These are phyloP conservation scores for Auricularia cornea DNA, from an alignment of 768 basidiomycete genomes.

Conservation along the genomic window DNA sequence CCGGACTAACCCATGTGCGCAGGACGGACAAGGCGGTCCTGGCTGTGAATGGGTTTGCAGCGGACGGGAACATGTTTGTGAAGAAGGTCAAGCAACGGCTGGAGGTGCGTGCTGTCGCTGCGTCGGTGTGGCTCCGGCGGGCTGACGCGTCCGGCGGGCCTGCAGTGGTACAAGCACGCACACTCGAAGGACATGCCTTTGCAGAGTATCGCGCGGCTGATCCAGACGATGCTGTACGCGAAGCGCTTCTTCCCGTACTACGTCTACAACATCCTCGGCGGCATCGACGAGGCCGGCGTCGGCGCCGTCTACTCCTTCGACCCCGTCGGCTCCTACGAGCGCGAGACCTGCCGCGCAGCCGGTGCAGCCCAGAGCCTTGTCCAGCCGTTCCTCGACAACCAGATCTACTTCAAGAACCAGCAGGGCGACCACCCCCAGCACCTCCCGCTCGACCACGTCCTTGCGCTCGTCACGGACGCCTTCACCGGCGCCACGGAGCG, in stretches of 20 bases:
- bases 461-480: slow-evolving; percentile 86
- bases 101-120: slow-evolving; percentile 51
- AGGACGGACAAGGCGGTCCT: slow-evolving; percentile 91
- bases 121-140: neutral
- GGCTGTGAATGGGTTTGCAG: slow-evolving; percentile 94
- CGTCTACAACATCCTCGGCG: slow-evolving; percentile 92
- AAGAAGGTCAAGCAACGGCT: slow-evolving; percentile 92
- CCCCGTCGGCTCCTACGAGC: slow-evolving; percentile 96
- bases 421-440: slow-evolving; percentile 70
- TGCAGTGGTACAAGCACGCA: slow-evolving; percentile 96
- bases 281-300: slow-evolving; percentile 93
- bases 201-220: slow-evolving; percentile 91
- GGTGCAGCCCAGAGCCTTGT: slow-evolving; percentile 91
- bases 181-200: slow-evolving; percentile 98
- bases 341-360: slow-evolving; percentile 92
- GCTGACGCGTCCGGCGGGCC: neutral
- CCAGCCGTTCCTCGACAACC: slow-evolving; percentile 97
- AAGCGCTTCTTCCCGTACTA: slow-evolving; percentile 98
- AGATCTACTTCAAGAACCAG: slow-evolving; percentile 99
- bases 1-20: slow-evolving; percentile 9
- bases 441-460: slow-evolving; percentile 70
- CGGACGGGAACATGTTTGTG: slow-evolving; percentile 96
- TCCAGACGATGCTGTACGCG: slow-evolving; percentile 96
- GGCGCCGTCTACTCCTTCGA: slow-evolving; percentile 99
- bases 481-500: slow-evolving; percentile 97